Conservation (phyloP, 176 grass and related monocot genomes). For the Ampelocalamus luodianensis region DNA sequence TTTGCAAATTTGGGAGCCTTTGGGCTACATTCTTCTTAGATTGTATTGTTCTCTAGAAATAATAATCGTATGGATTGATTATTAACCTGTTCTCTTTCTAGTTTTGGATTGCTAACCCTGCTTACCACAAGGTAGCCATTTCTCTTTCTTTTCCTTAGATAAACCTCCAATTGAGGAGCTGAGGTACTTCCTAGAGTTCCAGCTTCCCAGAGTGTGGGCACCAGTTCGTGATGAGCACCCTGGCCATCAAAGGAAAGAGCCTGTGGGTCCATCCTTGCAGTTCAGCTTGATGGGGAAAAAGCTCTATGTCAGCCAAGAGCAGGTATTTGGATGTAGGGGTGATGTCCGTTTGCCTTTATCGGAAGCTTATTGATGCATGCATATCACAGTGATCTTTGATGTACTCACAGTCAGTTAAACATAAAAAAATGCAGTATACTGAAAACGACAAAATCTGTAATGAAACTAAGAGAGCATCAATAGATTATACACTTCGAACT, state of each 20-base stretch:
- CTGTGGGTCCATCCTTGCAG: conserved; percentile 69
- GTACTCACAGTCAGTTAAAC: not conserved
- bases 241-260: conserved; percentile 67
- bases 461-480: not conserved
- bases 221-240: conserved; percentile 58
- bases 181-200: conserved; percentile 77
- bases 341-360: not conserved
- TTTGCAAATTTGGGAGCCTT: not conserved
- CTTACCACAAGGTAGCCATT: not conserved
- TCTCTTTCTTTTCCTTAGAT: conserved; percentile 51
- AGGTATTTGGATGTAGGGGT: not conserved
- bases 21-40: not conserved
- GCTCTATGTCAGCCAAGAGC: conserved; percentile 71
- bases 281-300: conserved; percentile 79
- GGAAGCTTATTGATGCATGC: not conserved
- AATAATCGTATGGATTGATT: not conserved
- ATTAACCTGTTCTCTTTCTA: not conserved
- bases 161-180: conserved; percentile 80
- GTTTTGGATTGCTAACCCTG: no score
- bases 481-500: not conserved
- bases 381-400: not conserved
- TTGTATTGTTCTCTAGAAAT: not conserved
- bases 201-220: conserved; percentile 67
- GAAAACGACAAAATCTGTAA: not conserved
- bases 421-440: not conserved